These are phyloP conservation scores for Lasiosphaeria hispida DNA, from an alignment of 495 filamentous ascomycete species.

Conservation along the genomic window DNA sequence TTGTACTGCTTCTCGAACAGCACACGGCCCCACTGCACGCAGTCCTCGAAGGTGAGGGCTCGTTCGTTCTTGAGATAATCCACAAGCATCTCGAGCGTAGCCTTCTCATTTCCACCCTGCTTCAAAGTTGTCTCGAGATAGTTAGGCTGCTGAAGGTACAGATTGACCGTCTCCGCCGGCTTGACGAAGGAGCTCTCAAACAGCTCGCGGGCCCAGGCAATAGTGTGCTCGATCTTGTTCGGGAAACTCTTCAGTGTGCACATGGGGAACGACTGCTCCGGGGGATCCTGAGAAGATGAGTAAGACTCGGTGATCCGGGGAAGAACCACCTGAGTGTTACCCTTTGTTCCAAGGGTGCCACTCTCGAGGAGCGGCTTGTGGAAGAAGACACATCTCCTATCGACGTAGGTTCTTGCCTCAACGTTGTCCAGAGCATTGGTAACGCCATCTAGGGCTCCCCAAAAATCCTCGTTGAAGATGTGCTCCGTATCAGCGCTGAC, in stretches of 20 bases:
- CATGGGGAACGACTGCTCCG: slow-evolving; percentile 98
- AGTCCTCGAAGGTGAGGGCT: slow-evolving; percentile 91
- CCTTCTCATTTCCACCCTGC: slow-evolving; percentile 94
- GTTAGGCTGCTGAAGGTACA: slow-evolving; percentile 87
- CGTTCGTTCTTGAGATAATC: slow-evolving; percentile 92
- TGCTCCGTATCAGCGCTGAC: slow-evolving; percentile 92
- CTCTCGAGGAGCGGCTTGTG: slow-evolving; percentile 94
- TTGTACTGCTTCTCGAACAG: slow-evolving; percentile 97
- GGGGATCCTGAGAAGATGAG: slow-evolving; percentile 96
- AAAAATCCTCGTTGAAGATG: slow-evolving; percentile 94
- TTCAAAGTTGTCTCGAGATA: slow-evolving; percentile 88
- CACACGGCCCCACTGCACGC: slow-evolving; percentile 87
- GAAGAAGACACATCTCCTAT: slow-evolving; percentile 98
- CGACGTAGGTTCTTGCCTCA: slow-evolving; percentile 95
- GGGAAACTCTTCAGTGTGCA: slow-evolving; percentile 97
- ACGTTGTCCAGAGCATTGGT: slow-evolving; percentile 99
- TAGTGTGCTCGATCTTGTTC: slow-evolving; percentile 98
- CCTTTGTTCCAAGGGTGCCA: slow-evolving; percentile 96
- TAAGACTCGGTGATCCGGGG: slow-evolving; percentile 93
- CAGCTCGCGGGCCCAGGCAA: slow-evolving; percentile 93
- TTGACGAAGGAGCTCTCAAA: slow-evolving; percentile 94
- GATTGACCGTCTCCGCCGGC: slow-evolving; percentile 90
- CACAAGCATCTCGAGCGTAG: slow-evolving; percentile 84
- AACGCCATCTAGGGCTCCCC: slow-evolving; percentile 83
- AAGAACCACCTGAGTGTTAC: slow-evolving; percentile 94